phyloP scores from a whole-genome alignment of 1,139 yeast genomes.

The Blastobotrys raffinosifermentans region DNA sequence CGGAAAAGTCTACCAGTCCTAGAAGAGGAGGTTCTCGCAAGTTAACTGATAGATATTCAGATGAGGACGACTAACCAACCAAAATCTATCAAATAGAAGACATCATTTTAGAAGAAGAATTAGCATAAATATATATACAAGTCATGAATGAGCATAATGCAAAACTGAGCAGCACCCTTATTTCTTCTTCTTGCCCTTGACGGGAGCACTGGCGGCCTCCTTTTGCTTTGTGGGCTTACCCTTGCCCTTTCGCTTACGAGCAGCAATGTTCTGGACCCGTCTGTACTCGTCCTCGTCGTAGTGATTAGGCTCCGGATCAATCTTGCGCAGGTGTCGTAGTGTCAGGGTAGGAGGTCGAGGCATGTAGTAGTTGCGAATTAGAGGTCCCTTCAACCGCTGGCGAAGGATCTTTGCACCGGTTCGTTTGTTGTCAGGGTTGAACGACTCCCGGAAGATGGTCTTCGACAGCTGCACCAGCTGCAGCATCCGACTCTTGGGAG shows the following conservation, averaged over 20 bases:
- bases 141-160: conserved; percentile 1
- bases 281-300: conserved; percentile 71
- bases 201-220: conserved; percentile 11
- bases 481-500: conserved; percentile 41
- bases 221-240: conserved; percentile 24
- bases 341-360: conserved; percentile 36
- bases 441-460: conserved; percentile 55
- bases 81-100: neutral
- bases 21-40: conserved; percentile 6
- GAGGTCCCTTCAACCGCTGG: conserved; percentile 70
- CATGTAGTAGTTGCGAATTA: conserved; percentile 69
- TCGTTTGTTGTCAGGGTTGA: conserved; percentile 63
- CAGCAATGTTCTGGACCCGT: conserved; percentile 29
- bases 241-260: conserved; percentile 20
- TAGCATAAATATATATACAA: conserved; percentile 5
- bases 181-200: conserved; percentile 15
- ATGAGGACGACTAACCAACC: too few species aligned
- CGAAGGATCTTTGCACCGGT: conserved; percentile 75
- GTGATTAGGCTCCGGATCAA: conserved; percentile 54
- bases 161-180: too few species aligned
- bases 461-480: conserved; percentile 55
- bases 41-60: too few species aligned
- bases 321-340: conserved; percentile 46
- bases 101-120: neutral
- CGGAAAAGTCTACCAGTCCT: conserved; percentile 15